Evolutionary conservation across 2,329 filamentous ascomycete genomes (phyloP).

Genomic region (Thelonectria discophora): DNA sequence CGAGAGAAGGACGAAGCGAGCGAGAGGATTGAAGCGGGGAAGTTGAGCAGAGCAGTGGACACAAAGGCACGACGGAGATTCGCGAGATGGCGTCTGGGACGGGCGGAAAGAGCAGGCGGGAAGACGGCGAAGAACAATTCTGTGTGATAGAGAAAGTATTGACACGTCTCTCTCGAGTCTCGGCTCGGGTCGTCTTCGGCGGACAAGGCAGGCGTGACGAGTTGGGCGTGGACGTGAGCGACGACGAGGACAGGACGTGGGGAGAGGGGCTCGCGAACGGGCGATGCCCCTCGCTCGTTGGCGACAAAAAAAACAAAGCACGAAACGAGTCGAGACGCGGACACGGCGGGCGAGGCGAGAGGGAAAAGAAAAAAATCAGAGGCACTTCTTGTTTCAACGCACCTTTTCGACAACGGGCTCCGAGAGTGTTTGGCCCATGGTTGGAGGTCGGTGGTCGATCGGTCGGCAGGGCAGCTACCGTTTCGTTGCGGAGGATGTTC

Average conservation of each 20-base stretch:
- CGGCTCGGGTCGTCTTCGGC: slow-evolving; percentile 9
- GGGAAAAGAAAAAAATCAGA: slow-evolving; percentile 1
- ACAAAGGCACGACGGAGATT: slow-evolving; percentile 2
- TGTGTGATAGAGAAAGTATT: slow-evolving; percentile 15
- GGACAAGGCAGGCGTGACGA: neutral
- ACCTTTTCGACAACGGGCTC: slow-evolving; percentile 99
- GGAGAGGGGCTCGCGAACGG: slow-evolving; percentile 39
- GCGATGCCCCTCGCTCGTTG: slow-evolving; percentile 38
- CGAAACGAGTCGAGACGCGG: slow-evolving; percentile 8
- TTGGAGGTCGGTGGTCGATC: slow-evolving; percentile 35
- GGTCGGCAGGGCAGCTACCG: slow-evolving; percentile 41
- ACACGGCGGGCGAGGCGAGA: slow-evolving; percentile 12
- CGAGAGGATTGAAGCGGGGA: slow-evolving; percentile 23
- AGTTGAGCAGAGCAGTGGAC: slow-evolving; percentile 15
- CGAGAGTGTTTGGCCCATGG: slow-evolving; percentile 98
- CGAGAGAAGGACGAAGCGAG: slow-evolving; percentile 11
- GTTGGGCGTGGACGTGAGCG: slow-evolving; percentile 9
- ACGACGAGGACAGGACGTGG: slow-evolving; percentile 8
- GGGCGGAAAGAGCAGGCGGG: neutral
- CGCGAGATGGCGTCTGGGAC: neutral
- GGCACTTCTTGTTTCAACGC: slow-evolving; percentile 32
- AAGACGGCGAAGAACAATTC: slow-evolving; percentile 21
- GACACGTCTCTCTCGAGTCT: slow-evolving; percentile 11
- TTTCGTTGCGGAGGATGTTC: slow-evolving; percentile 28
- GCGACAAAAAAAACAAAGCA: slow-evolving; percentile 27